Evolutionary conservation across 352 stramenopile species (phyloP), one percentile per base, ranked within the genome.

Genomic region (Pythium phragmiticola): DNA sequence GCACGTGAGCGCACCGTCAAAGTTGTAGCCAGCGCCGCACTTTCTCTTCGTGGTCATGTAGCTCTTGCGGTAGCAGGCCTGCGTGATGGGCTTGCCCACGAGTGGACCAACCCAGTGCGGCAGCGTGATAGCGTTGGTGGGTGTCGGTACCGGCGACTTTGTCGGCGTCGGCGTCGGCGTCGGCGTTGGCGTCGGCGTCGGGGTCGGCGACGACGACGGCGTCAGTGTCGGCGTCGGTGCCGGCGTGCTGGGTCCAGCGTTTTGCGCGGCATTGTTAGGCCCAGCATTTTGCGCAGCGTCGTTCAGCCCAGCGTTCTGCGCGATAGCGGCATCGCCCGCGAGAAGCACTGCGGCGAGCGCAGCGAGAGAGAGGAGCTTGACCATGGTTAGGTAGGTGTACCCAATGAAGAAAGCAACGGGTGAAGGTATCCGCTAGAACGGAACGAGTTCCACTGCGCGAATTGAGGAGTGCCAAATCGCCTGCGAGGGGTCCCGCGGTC

Each of bases 1-100:
- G 62, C 84, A 92, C 1, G 63, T 75, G 14, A 67, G 65, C 30
- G 77, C 52, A 3, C 78, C 80, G 26, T 90, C 81, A 53, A 65
- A 68, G 41, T 76, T 59, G 67, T 87, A 89, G 3, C 78, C 75
- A 4, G 58, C 57, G 2, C 74, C 64, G 52, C 80, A 89, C 1
- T 63, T 60, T 11, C 58, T 76, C 39, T 46, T 46, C 5, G 39
- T 62, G 26, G n/a, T 69, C 60, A 47, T 42, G 55, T 76, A 63
- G 3, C 67, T 80, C 63, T 84, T 82, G 21, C 80, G 76, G 60
- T 87, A 89, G 49, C 80, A 87, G 0, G 75, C 72, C 37, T 62
- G 45, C 48, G 82, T 70, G 55, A 60, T 52, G 11, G 69, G 69
- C 57, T 76, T 28, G 58, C 58, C 46, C 4, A 70, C 34, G 5